Evolutionary conservation across 805 yeast species (phyloP).

Genomic region (Starmerella powellii): DNA sequence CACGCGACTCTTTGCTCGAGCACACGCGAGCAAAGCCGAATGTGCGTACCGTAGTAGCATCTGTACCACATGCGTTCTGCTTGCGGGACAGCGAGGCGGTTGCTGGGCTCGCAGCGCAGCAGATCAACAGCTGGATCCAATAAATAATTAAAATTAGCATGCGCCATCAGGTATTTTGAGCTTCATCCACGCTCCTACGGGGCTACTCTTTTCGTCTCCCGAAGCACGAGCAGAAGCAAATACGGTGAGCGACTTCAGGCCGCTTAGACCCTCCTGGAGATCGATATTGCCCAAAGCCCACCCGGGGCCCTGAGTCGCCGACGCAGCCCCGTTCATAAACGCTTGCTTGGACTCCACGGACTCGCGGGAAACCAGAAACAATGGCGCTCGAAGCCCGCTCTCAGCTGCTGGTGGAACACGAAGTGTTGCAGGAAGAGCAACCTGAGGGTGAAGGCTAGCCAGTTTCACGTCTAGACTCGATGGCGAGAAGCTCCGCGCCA

Average conservation of each 20-base stretch:
- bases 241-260: too few relatives aligned
- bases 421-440: conserved; percentile 13
- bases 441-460: conserved; percentile 12
- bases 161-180: too few relatives aligned
- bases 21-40: conserved; percentile 29
- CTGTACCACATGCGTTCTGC: conserved; percentile 51
- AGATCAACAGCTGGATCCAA: conserved; percentile 1
- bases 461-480: conserved; percentile 9
- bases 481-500: conserved; percentile 21
- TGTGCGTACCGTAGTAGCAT: conserved; percentile 29
- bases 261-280: conserved; percentile 1
- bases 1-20: conserved; percentile 36
- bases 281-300: conserved; percentile 22
- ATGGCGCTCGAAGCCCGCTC: conserved; percentile 22
- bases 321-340: conserved; percentile 21
- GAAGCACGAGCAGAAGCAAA: not conserved
- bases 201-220: not conserved
- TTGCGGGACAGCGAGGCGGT: conserved; percentile 40
- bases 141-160: too few relatives aligned
- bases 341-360: conserved; percentile 24
- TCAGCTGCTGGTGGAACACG: conserved; percentile 22
- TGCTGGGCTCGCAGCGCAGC: conserved; percentile 27
- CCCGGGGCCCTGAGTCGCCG: conserved; percentile 22
- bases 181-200: not conserved
- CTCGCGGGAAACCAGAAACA: conserved; percentile 21